A percentile compares a stretch with the other conserved stretches of the same genome.
phyloP scores from a whole-genome alignment of 2,329 filamentous ascomycete genomes.

The Orbilia brochopaga region DNA sequence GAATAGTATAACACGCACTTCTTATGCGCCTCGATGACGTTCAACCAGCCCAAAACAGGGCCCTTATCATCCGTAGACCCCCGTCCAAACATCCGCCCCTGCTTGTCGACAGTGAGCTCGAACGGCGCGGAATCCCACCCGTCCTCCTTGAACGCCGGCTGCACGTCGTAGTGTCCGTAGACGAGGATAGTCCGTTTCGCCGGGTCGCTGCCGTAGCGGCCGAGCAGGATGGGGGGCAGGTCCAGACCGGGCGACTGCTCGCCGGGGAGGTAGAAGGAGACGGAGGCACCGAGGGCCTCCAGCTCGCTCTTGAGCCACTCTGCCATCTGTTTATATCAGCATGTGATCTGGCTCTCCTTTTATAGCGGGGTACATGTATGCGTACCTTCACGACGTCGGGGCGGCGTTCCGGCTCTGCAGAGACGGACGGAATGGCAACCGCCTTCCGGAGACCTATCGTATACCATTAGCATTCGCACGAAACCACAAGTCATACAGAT shows the following conservation, averaged over 20 bases:
- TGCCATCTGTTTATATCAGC: constrained; percentile 70
- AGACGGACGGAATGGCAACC: constrained; percentile 95
- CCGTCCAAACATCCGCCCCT: constrained; percentile 94
- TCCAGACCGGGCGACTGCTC: constrained; percentile 92
- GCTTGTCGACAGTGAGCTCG: constrained; percentile 81
- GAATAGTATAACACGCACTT: constrained; percentile 61
- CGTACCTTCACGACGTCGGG: constrained; percentile 82
- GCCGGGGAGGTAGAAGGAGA: constrained; percentile 84
- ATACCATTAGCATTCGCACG: constrained; percentile 71
- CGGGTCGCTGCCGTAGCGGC: constrained; percentile 87
- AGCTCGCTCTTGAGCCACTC: constrained; percentile 86
- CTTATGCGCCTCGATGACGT: constrained; percentile 96
- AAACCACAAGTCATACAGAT: constrained; percentile 1
- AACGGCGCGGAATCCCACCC: constrained; percentile 97
- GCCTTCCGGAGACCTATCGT: constrained; percentile 84
- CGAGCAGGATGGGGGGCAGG: constrained; percentile 89
- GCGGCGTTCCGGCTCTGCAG: constrained; percentile 84
- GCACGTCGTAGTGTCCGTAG: constrained; percentile 98
- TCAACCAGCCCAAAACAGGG: constrained; percentile 94
- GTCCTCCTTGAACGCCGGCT: constrained; percentile 89
- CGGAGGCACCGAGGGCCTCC: constrained; percentile 79
- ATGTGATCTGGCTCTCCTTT: not conserved
- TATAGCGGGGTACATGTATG: not conserved
- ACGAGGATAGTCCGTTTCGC: constrained; percentile 94
- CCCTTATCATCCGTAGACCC: constrained; percentile 98